A percentile compares a stretch with the other conserved stretches of the same genome.
phyloP scores from a whole-genome alignment of 768 basidiomycete genomes.

The Hypholoma sublateritium region DNA sequence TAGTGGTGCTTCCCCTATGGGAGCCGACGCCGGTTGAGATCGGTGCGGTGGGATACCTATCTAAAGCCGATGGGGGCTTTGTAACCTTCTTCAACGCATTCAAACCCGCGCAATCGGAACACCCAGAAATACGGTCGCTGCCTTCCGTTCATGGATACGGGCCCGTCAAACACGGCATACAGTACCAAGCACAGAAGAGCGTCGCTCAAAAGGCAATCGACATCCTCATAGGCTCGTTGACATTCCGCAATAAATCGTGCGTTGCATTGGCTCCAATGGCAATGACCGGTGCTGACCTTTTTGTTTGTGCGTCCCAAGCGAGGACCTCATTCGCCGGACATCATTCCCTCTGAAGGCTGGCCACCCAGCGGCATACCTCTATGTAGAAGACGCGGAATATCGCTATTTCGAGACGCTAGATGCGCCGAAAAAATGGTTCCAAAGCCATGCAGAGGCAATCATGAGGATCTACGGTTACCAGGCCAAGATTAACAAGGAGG shows the following conservation, averaged over 20 bases:
- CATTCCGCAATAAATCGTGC: constrained; percentile 1
- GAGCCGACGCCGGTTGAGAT: constrained; percentile 59
- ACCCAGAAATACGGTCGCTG: constrained; percentile 42
- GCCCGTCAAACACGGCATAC: constrained; percentile 43
- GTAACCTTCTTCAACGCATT: constrained; percentile 75
- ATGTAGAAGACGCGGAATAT: constrained; percentile 19
- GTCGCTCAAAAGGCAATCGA: background rate
- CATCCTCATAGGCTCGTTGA: background rate
- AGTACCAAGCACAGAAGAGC: constrained; percentile 24
- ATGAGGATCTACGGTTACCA: constrained; percentile 14
- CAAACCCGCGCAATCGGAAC: constrained; percentile 45
- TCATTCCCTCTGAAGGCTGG: constrained; percentile 11
- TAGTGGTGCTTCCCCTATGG: constrained; percentile 75
- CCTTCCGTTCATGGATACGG: constrained; percentile 70
- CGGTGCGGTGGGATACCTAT: constrained; percentile 80
- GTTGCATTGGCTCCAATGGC: background rate
- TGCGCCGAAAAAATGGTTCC: constrained; percentile 20
- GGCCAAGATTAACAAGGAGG: constrained; percentile 19
- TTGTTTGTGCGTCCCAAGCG: background rate
- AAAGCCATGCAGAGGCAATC: constrained; percentile 18
- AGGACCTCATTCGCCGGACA: constrained; percentile 17
- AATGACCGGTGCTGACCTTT: background rate
- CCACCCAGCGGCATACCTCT: constrained; percentile 16
- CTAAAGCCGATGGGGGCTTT: constrained; percentile 66
- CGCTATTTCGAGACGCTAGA: constrained; percentile 19